Evolutionary conservation across 2,329 filamentous ascomycete genomes (phyloP).

Genomic region (Reticulascus tulasneorum): DNA sequence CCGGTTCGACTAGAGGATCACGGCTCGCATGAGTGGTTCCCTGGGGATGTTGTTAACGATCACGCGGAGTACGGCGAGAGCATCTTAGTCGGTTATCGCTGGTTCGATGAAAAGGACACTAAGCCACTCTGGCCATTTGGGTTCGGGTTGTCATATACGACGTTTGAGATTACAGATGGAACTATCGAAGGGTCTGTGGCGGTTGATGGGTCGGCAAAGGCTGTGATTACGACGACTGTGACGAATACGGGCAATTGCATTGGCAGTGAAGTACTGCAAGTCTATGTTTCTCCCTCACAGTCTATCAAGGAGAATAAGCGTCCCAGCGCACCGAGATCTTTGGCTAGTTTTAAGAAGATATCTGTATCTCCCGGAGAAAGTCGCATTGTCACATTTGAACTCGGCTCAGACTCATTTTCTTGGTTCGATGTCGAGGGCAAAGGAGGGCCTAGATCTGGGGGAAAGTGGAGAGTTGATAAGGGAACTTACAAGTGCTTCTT

Average conservation of each 20-base stretch:
- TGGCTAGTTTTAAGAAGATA: constrained; percentile 14
- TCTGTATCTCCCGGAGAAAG: constrained; percentile 1
- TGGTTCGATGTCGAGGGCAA: constrained; percentile 12
- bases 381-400: background rate
- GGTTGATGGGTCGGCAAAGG: background rate
- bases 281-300: constrained; percentile 38
- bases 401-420: constrained; percentile 1
- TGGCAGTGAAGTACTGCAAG: constrained; percentile 14
- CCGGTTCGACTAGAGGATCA: constrained; percentile 56
- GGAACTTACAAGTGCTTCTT: constrained; percentile 11
- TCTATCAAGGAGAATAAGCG: background rate
- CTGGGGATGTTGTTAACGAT: constrained; percentile 32
- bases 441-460: background rate
- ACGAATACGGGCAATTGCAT: background rate
- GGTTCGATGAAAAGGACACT: constrained; percentile 45
- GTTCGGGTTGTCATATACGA: constrained; percentile 64
- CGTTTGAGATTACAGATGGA: constrained; percentile 41
- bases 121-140: constrained; percentile 60
- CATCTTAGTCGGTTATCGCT: constrained; percentile 64
- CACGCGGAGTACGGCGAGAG: constrained; percentile 61
- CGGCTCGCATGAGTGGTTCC: constrained; percentile 59
- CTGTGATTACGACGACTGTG: fast-evolving
- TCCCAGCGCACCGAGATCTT: constrained; percentile 4
- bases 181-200: background rate
- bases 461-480: constrained; percentile 12